Evolutionary conservation across 2,329 filamentous ascomycete genomes (phyloP), one percentile per base, ranked within the genome.

Genomic region (Alternaria tenuissima): DNA sequence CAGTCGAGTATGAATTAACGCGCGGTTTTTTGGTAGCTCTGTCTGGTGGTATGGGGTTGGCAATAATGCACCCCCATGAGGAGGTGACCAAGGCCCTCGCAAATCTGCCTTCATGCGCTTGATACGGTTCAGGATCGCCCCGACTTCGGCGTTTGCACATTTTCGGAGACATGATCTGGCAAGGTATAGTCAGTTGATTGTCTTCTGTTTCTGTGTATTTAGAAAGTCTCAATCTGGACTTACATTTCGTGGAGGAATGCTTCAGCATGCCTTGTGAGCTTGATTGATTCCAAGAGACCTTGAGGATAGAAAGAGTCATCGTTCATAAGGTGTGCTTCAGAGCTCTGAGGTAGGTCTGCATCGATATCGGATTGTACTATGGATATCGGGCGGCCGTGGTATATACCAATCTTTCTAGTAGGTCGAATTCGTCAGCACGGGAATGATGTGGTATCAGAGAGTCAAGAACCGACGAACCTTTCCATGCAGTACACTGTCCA

Each of bases 401-500:
- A 62, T 36, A 66, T 58, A 38, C 63, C 51, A 32, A 66, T 61
- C 32, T 59, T 64, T 39, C 62, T 64, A 39, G 3, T 42, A 14
- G 24, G 16, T 18, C 32, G 16, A 0, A 18, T 24, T 3, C 16
- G 30, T 57, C 7, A 59, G 51, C 8, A 30, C 3, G 16, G 38
- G 11, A 11, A 55, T 34, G 20, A n/a, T 16, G 24, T 24, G n/a
- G 18, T 32, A 11, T 38, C 48, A 18, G 12, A 42, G 6, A 26
- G 36, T 32, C 6, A 16, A 16, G 24, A 18, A 11, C 8, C 26
- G 24, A 47, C 47, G 16, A 36, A 66, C 63, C 63, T 64, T 64
- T 66, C 63, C 41, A 64, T 57, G 22, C 57, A 57, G 43, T 66
- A 66, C 20, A 32, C 55, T 22, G 63, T 64, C 63, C 63, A 66